Evolutionary conservation across 306 rosid species (phyloP).

Genomic region (Benincasa hispida): DNA sequence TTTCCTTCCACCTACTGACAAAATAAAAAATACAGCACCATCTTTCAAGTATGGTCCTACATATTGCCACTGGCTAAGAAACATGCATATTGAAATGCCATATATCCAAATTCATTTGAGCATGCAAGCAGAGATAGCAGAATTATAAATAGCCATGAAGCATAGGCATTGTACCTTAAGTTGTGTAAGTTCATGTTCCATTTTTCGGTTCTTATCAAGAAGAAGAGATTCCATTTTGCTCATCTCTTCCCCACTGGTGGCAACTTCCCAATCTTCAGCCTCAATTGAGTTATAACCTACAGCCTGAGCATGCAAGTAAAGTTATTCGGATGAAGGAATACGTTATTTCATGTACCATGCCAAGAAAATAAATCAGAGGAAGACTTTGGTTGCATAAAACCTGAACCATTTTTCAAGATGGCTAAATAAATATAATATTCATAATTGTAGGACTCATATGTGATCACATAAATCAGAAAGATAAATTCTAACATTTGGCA

Average conservation of each 20-base stretch:
- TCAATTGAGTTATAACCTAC: constrained; percentile 96
- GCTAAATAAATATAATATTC: neutral
- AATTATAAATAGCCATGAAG: neutral
- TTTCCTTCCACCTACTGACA: neutral
- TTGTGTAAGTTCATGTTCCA: constrained; percentile 93
- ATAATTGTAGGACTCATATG: neutral
- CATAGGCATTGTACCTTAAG: constrained; percentile 43
- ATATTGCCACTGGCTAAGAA: too few species aligned
- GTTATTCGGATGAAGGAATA: neutral
- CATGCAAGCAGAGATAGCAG: neutral
- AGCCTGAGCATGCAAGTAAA: constrained; percentile 39
- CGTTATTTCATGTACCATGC: neutral
- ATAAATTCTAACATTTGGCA: neutral
- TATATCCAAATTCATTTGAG: neutral
- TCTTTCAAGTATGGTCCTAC: neutral
- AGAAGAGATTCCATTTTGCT: constrained; percentile 99
- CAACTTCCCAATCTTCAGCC: constrained; percentile 98
- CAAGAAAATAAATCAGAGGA: neutral
- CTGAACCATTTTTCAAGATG: neutral
- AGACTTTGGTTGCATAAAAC: neutral
- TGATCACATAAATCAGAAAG: neutral
- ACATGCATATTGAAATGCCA: neutral
- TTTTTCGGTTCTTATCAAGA: constrained; percentile 94
- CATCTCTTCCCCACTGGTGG: constrained; percentile 97
- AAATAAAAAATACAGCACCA: neutral